Evolutionary conservation across 2,329 filamentous ascomycete genomes (phyloP).

Genomic region (Alternaria sp.): DNA sequence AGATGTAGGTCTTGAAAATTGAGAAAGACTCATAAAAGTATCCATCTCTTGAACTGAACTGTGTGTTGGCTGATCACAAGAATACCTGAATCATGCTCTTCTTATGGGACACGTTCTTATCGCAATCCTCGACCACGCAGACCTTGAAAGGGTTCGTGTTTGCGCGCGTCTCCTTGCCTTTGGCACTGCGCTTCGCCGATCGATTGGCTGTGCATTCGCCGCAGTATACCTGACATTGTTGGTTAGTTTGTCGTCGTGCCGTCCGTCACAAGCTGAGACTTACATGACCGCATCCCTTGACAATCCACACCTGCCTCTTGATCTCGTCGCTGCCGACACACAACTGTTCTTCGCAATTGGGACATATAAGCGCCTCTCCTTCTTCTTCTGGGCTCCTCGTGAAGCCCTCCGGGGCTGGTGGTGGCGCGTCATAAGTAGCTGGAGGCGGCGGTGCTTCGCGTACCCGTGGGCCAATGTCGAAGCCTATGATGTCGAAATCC

Average conservation of each 20-base stretch:
- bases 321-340: constrained; percentile 70
- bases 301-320: constrained; percentile 90
- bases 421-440: constrained; percentile 67
- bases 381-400: constrained; percentile 77
- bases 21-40: too few species aligned
- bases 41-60: not conserved
- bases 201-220: constrained; percentile 57
- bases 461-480: constrained; percentile 50
- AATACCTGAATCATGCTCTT: constrained; percentile 52
- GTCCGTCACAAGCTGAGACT: constrained; percentile 37
- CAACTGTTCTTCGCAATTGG: constrained; percentile 84
- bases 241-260: not conserved
- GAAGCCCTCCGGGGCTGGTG: constrained; percentile 75
- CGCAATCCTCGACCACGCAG: constrained; percentile 56
- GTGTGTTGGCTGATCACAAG: constrained; percentile 32
- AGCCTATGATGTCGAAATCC: constrained; percentile 53
- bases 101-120: constrained; percentile 40
- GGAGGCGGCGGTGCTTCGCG: constrained; percentile 29
- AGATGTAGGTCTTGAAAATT: too few species aligned
- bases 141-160: constrained; percentile 51
- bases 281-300: constrained; percentile 93
- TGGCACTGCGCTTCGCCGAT: constrained; percentile 44
- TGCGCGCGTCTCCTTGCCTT: constrained; percentile 46
- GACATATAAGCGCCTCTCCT: constrained; percentile 77
- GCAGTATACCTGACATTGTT: constrained; percentile 57